Conservation (phyloP, 2,329 filamentous ascomycete genomes). For the Cryphonectria parasitica region DNA sequence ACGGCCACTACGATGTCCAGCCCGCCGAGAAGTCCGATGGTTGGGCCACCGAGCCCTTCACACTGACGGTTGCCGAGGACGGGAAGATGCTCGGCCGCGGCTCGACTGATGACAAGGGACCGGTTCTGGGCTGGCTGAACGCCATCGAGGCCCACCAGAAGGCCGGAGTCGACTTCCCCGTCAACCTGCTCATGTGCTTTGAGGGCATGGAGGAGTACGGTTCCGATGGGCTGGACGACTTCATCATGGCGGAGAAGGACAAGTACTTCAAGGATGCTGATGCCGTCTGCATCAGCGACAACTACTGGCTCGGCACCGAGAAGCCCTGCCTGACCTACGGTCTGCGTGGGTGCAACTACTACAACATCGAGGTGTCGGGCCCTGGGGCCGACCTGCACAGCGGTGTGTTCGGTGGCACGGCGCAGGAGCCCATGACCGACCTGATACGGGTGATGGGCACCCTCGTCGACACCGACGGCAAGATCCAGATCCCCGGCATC, state of each 20-base stretch:
- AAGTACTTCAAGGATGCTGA: constrained; percentile 95
- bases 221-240: constrained; percentile 92
- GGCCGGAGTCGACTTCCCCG: constrained; percentile 90
- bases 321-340: constrained; percentile 98
- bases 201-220: constrained; percentile 99
- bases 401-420: constrained; percentile 94
- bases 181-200: constrained; percentile 99
- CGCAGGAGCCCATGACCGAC: constrained; percentile 98
- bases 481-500: constrained; percentile 92
- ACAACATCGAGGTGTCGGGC: constrained; percentile 86
- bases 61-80: constrained; percentile 83
- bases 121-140: constrained; percentile 95
- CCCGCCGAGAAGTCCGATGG: constrained; percentile 91
- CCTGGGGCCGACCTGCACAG: constrained; percentile 94
- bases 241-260: constrained; percentile 89
- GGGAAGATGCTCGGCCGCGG: constrained; percentile 96
- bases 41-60: constrained; percentile 94
- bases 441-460: constrained; percentile 79
- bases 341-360: constrained; percentile 97
- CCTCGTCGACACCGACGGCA: constrained; percentile 87
- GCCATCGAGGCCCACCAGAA: constrained; percentile 98
- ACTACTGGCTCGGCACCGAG: constrained; percentile 99
- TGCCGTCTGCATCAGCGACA: constrained; percentile 97
- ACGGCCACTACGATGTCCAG: constrained; percentile 98
- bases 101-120: constrained; percentile 96